Conservation (phyloP, 2,329 filamentous ascomycete species). For the Alternaria hordeiaustralica region DNA sequence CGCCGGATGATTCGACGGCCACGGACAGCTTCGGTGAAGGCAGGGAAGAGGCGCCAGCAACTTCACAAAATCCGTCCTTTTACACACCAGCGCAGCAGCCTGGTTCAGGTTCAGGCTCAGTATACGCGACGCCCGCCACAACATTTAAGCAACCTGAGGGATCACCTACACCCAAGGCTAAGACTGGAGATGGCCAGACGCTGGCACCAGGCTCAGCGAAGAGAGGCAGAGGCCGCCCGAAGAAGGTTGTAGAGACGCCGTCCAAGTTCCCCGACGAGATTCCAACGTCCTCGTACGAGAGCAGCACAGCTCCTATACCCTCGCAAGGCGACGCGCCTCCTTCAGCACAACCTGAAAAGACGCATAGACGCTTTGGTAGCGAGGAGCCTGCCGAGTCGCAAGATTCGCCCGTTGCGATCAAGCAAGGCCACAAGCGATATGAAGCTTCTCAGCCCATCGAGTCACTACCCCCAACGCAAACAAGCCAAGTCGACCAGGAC, state of each 20-base stretch:
- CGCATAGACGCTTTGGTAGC: conserved; percentile 44
- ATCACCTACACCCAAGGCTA: conserved; percentile 34
- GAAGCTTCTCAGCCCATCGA: conserved; percentile 4
- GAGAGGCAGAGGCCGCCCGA: conserved; percentile 24
- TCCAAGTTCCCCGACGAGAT: conserved; percentile 28
- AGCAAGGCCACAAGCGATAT: conserved; percentile 21
- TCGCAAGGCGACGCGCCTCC: conserved; percentile 19
- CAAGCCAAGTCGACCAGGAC: conserved; percentile 26
- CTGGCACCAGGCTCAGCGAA: conserved; percentile 21
- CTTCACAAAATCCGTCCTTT: conserved; percentile 25
- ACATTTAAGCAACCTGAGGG: conserved; percentile 26
- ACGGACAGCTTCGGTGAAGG: conserved; percentile 6
- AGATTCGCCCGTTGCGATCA: conserved; percentile 8
- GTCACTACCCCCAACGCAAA: not conserved
- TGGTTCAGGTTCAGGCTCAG: conserved; percentile 12
- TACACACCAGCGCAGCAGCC: conserved; percentile 30
- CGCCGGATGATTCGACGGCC: conserved; percentile 14
- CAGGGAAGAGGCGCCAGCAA: conserved; percentile 17
- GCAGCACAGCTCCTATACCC: conserved; percentile 26
- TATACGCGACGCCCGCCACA: conserved; percentile 35
- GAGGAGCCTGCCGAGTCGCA: conserved; percentile 35
- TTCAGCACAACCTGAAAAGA: conserved; percentile 23
- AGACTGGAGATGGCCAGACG: conserved; percentile 14
- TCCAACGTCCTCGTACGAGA: conserved; percentile 38
- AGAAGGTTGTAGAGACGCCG: conserved; percentile 12